Base-by-base conservation (phyloP, 1,284 basidiomycete genomes). In the Ustilago lituana region DNA sequence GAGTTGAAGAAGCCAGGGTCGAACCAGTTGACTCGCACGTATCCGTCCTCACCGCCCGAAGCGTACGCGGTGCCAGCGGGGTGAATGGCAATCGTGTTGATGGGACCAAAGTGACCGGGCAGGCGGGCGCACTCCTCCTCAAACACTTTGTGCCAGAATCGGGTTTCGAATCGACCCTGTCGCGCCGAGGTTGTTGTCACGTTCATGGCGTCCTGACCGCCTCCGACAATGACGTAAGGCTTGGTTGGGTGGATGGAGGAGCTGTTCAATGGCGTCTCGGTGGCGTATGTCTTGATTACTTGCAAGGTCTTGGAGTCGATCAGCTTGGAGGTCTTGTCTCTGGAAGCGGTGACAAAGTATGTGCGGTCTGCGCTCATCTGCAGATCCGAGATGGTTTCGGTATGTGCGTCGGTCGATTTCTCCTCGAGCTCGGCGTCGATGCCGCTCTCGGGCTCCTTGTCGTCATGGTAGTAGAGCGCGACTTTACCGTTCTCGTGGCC, bases 81-180 rank as follows among this genome's bases (percentile, higher is more conserved):
- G 80, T 96, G 93, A 7, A 95, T 89, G 26, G 94, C 94, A 65
- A 98, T 90, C 11, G 96, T 98, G 85, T 99, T 98, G 85, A 98
- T 91, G 46, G 96, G 95, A 36, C 95, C 95, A 84, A 97, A 87
- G 73, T 97, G 63, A 50, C 79, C 80, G 1, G 80, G 79, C 5
- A 99, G 93, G 33, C 94, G 89, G 20, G 94, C 93, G 61, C 97
- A 91, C 83, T 98, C 95, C 86, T 98, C 95, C 84, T 98, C 95
- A 77, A 98, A 93, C 38, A 98, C 87, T 80, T 92, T 93, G 86
- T 99, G 95, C 93, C 94, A 98, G 86, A 98, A 98, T 43, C 94
- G 87, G 4, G 94, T 93, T 85, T 98, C 96, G 83, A 99, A 99
- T 84, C 96, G 95, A 36, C 95, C 96, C 82, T 96, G 92, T 55